These are phyloP conservation scores for Gaeumannomyces sp. DNA, from an alignment of 2,329 filamentous ascomycete genomes.

Conservation along the genomic window DNA sequence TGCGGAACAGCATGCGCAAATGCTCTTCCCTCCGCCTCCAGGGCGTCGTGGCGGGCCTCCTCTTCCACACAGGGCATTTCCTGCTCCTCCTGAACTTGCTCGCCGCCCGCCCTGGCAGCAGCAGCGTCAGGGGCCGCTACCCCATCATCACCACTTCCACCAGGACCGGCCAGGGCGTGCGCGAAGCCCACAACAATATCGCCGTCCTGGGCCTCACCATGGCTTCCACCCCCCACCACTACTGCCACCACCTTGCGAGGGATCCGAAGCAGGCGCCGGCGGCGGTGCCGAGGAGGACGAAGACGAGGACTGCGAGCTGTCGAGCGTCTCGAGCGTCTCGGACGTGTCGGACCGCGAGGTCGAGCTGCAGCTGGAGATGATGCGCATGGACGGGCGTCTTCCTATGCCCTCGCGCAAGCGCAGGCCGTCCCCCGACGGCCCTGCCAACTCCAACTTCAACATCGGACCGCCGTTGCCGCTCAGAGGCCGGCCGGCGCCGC, in stretches of 20 bases:
- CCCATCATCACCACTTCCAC: neutral
- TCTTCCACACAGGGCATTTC: too few species aligned
- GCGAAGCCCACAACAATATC: too few species aligned
- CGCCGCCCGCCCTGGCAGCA: neutral
- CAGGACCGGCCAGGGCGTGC: too few species aligned
- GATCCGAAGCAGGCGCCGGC: neutral
- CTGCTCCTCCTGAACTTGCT: too few species aligned
- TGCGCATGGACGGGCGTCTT: neutral
- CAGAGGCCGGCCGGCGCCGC: neutral
- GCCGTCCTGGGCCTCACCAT: neutral
- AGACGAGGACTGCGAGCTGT: constrained; percentile 12
- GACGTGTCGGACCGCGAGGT: constrained; percentile 24
- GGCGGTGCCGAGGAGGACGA: constrained; percentile 2
- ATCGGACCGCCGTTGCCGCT: neutral
- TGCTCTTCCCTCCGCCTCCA: neutral
- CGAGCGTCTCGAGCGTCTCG: constrained; percentile 20
- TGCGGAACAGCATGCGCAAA: neutral
- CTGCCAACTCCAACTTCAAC: neutral
- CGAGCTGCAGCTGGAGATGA: constrained; percentile 19
- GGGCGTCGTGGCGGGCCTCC: neutral
- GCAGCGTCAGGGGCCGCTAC: neutral
- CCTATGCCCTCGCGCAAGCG: neutral
- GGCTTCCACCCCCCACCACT: constrained; percentile 2
- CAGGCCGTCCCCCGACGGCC: too few species aligned
- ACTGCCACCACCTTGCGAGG: constrained; percentile 9